Evolutionary conservation across 2,329 filamentous ascomycete genomes (phyloP).

Genomic region (Orbilia oligospora): DNA sequence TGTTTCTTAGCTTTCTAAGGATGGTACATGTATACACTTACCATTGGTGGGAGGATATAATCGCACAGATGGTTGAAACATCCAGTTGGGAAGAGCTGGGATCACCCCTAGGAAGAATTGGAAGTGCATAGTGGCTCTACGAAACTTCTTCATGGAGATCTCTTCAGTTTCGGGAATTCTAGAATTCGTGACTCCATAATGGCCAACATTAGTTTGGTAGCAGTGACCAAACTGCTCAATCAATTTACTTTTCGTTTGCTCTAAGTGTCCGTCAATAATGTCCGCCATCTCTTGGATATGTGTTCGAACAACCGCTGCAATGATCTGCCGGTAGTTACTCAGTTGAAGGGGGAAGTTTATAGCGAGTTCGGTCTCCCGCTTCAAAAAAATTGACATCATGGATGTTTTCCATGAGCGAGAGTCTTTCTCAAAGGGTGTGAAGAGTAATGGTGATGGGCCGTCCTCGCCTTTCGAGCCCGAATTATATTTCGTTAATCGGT

Average conservation of each 20-base stretch:
- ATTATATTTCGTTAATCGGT: not conserved
- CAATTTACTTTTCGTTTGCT: conserved; percentile 5
- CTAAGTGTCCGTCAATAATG: conserved; percentile 11
- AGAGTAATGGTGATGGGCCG: not conserved
- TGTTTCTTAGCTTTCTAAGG: no score
- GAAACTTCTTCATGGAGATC: conserved; percentile 19
- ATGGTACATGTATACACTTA: no score
- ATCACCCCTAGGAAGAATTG: conserved; percentile 26
- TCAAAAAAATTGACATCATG: conserved; percentile 17
- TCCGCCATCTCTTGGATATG: conserved; percentile 24
- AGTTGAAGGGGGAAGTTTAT: conserved; percentile 1
- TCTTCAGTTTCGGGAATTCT: conserved; percentile 9
- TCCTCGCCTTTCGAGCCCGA: not conserved
- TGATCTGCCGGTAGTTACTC: conserved; percentile 28
- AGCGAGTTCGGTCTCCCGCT: not conserved
- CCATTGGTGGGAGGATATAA: not conserved
- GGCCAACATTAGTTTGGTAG: not conserved
- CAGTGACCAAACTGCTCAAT: conserved; percentile 21
- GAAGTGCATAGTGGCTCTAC: conserved; percentile 13
- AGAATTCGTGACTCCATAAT: not conserved
- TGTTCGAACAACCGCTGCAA: not conserved
- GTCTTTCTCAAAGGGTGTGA: not conserved
- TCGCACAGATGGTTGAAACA: not conserved
- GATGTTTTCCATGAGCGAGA: not conserved
- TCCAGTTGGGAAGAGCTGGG: not conserved